Evolutionary conservation across 1,139 yeast species (phyloP).

Genomic region (Candida sanyaensis): DNA sequence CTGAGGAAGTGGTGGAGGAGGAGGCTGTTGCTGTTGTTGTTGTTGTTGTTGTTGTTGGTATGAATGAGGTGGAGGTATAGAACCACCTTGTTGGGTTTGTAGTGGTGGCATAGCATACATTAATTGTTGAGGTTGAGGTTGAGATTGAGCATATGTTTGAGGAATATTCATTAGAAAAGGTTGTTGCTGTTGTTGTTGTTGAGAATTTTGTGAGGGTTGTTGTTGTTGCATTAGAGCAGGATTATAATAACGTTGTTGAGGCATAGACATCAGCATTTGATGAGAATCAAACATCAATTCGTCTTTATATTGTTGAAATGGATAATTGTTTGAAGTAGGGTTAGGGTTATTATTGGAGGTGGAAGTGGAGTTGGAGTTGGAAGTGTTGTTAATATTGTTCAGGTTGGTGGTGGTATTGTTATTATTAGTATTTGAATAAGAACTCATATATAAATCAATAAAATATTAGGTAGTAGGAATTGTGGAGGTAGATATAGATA

Average conservation of each 20-base stretch:
- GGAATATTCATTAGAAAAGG: slow-evolving; percentile 5
- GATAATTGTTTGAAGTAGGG: neutral
- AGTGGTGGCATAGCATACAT: slow-evolving; percentile 16
- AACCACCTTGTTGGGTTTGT: slow-evolving; percentile 18
- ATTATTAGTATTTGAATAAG: no score
- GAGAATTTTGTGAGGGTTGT: slow-evolving; percentile 4
- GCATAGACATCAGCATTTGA: slow-evolving; percentile 6
- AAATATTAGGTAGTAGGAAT: no score
- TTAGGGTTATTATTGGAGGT: neutral
- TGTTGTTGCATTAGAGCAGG: slow-evolving; percentile 3
- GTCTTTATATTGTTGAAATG: slow-evolving; percentile 1
- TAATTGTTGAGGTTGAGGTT: slow-evolving; percentile 15
- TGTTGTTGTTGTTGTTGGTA: slow-evolving; percentile 7
- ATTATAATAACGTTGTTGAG: slow-evolving; percentile 2
- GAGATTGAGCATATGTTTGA: slow-evolving; percentile 6
- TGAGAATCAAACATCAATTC: slow-evolving; percentile 4
- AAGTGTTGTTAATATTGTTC: no score
- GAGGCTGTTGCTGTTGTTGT: neutral
- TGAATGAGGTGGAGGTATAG: slow-evolving; percentile 15
- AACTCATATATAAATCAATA: no score
- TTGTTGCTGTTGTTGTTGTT: slow-evolving; percentile 1
- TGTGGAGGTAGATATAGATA: no score
- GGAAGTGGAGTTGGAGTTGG: no score
- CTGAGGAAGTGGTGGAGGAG: neutral
- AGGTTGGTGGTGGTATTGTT: no score